A percentile compares a stretch with the other conserved stretches of the same genome.
phyloP scores from a whole-genome alignment of 2,329 filamentous ascomycete genomes.

The Dichotomopilus funicola region DNA sequence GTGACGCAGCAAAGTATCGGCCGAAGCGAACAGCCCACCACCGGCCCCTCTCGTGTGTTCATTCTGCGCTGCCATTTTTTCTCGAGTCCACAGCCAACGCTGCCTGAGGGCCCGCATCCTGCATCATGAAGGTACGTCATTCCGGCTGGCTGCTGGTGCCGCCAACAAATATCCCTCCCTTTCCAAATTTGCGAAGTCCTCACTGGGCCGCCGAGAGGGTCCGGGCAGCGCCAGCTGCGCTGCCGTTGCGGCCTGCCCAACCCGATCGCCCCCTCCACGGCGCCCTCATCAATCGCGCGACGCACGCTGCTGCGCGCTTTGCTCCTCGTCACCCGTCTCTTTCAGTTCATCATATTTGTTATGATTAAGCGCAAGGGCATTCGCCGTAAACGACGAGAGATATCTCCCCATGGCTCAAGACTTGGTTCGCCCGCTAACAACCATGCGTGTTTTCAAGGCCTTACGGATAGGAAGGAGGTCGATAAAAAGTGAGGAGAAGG shows the following conservation, averaged over 20 bases:
- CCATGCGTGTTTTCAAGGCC: conserved; percentile 51
- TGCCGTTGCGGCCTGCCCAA: conserved; percentile 4
- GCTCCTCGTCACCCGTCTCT: neutral
- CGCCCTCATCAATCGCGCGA: conserved; percentile 2
- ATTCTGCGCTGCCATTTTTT: conserved; percentile 4
- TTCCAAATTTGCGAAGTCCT: conserved; percentile 7
- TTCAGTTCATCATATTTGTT: neutral
- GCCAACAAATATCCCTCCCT: conserved; percentile 5
- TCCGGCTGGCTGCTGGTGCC: conserved; percentile 3
- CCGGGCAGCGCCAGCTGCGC: conserved; percentile 6
- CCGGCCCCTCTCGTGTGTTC: neutral
- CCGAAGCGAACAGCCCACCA: conserved; percentile 10
- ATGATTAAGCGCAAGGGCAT: neutral
- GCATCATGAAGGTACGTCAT: conserved; percentile 28
- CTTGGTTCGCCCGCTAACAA: conserved; percentile 31
- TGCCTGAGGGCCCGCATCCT: conserved; percentile 13
- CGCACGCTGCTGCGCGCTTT: neutral
- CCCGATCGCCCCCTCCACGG: neutral
- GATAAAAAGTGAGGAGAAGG: conserved; percentile 81
- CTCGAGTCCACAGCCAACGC: conserved; percentile 1
- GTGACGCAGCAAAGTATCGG: conserved; percentile 18
- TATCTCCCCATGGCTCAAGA: neutral
- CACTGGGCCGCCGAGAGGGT: conserved; percentile 1
- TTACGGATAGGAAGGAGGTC: conserved; percentile 61
- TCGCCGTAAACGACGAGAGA: neutral